Evolutionary conservation across 805 yeast species (phyloP).

Genomic region (Lachancea lanzarotensis): DNA sequence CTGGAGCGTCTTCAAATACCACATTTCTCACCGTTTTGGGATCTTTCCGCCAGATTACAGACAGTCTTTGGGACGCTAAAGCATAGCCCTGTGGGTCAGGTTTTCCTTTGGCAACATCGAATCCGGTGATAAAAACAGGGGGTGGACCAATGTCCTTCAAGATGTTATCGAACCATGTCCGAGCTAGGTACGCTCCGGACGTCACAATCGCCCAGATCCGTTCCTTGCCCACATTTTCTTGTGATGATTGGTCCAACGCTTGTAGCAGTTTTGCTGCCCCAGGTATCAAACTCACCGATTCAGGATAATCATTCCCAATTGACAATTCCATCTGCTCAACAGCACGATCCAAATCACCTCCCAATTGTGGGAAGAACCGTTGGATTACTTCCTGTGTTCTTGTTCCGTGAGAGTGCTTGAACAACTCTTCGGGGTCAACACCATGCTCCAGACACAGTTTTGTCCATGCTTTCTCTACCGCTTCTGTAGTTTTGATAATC

Average conservation of each 20-base stretch:
- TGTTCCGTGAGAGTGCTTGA: constrained; percentile 67
- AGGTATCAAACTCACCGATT: constrained; percentile 58
- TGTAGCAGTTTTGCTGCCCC: constrained; percentile 59
- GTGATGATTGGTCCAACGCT: constrained; percentile 27
- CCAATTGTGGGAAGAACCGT: constrained; percentile 62
- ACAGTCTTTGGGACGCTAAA: constrained; percentile 48
- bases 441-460: constrained; percentile 49
- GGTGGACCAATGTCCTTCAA: constrained; percentile 56
- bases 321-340: constrained; percentile 54
- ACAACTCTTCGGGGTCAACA: constrained; percentile 56
- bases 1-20: constrained; percentile 82
- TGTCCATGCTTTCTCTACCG: constrained; percentile 71
- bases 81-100: constrained; percentile 78
- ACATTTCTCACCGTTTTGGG: constrained; percentile 35
- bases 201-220: constrained; percentile 78
- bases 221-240: constrained; percentile 19
- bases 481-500: constrained; percentile 64
- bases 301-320: constrained; percentile 59
- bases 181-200: constrained; percentile 69
- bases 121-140: constrained; percentile 71
- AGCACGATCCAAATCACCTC: constrained; percentile 42
- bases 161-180: constrained; percentile 53
- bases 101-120: constrained; percentile 63
- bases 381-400: constrained; percentile 65
- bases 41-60: constrained; percentile 29